Conservation (phyloP, 371 early-diverging fungal species). For the Blastocladiella emersonii region DNA sequence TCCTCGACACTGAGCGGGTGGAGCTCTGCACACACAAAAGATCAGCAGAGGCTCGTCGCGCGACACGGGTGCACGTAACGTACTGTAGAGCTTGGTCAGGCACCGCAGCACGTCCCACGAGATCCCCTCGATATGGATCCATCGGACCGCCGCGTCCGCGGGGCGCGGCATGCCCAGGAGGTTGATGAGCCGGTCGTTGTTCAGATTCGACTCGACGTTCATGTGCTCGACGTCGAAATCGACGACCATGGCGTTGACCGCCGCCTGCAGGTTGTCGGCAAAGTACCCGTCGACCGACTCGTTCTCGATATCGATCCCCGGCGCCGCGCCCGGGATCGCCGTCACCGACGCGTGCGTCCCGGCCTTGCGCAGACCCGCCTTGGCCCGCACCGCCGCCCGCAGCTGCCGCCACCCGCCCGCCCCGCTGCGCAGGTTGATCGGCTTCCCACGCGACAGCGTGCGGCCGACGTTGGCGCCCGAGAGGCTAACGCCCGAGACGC, state of each 20-base stretch:
- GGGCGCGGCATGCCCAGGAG: constrained; percentile 15
- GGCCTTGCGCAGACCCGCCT: too few species aligned
- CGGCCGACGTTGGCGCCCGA: too few species aligned
- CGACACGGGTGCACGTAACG: constrained; percentile 4
- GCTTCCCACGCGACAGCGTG: too few species aligned
- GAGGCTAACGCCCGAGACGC: too few species aligned
- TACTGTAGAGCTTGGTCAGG: constrained; percentile 20
- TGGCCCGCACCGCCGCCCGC: too few species aligned
- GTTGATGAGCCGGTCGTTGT: background rate
- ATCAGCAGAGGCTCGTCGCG: background rate
- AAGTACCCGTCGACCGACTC: background rate
- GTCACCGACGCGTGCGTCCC: too few species aligned
- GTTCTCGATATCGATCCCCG: background rate
- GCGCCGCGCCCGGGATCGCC: background rate
- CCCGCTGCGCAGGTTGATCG: too few species aligned
- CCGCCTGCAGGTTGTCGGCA: background rate
- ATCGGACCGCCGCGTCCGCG: constrained; percentile 22
- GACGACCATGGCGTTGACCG: background rate
- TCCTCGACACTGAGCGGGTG: constrained; percentile 34
- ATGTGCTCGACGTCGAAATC: constrained; percentile 10
- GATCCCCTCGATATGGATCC: constrained; percentile 35
- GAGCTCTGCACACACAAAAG: too few species aligned
- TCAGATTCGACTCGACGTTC: background rate
- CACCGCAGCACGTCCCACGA: constrained; percentile 28
- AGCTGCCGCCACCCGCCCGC: too few species aligned